These are phyloP conservation scores for Penicillium paxilli DNA, from an alignment of 495 filamentous ascomycete species.

Conservation along the genomic window DNA sequence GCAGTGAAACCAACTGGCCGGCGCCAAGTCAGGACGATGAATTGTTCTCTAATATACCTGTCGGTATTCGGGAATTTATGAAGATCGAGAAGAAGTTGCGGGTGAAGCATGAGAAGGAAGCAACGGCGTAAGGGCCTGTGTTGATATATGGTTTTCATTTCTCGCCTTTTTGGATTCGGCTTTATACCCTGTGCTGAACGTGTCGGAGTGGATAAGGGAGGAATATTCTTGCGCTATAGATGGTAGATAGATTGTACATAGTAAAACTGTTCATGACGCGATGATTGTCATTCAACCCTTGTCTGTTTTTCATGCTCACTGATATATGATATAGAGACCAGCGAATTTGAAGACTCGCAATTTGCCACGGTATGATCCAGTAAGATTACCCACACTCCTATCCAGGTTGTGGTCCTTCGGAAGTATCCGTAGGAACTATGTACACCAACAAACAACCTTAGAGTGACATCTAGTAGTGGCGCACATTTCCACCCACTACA, in stretches of 20 bases:
- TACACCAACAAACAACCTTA: too few relatives aligned
- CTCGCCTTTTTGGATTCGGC: background rate
- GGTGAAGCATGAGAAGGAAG: conserved; percentile 59
- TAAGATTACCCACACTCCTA: too few relatives aligned
- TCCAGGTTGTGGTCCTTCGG: too few relatives aligned
- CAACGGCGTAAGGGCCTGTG: conserved; percentile 12
- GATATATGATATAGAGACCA: too few relatives aligned
- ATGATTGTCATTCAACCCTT: too few relatives aligned
- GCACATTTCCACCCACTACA: too few relatives aligned
- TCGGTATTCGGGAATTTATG: conserved; percentile 97
- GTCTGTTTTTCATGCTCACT: too few relatives aligned
- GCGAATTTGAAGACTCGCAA: too few relatives aligned
- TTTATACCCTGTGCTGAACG: background rate
- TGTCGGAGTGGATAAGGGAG: background rate
- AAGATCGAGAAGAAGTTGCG: conserved; percentile 90
- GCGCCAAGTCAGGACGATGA: conserved; percentile 38
- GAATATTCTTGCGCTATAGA: background rate
- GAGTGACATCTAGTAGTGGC: too few relatives aligned
- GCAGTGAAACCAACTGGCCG: conserved; percentile 68
- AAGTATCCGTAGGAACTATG: too few relatives aligned
- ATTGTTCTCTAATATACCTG: conserved; percentile 78
- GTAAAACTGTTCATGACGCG: conserved; percentile 1
- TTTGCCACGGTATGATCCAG: too few relatives aligned
- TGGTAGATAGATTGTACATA: conserved; percentile 29
- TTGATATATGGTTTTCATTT: background rate